phyloP scores from a whole-genome alignment of 75 land plant genomes.

The Ceratopteris richardii region DNA sequence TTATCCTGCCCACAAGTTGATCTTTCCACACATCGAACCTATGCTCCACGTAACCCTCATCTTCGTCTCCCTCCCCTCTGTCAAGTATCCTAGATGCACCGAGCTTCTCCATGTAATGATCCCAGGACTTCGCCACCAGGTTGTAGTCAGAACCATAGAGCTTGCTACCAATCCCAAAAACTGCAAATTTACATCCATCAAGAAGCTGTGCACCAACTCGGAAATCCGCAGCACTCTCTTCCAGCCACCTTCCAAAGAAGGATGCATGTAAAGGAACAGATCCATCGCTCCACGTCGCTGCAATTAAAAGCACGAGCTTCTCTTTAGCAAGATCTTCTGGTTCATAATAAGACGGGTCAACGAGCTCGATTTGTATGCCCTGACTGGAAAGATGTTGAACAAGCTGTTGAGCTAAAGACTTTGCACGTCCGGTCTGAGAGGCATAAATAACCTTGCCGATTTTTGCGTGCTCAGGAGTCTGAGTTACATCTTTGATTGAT shows the following conservation, averaged over 20 bases:
- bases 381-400: too few species aligned
- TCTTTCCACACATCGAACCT: slow-evolving; percentile 53
- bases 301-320: slow-evolving; percentile 54
- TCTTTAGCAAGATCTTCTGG: slow-evolving; percentile 81
- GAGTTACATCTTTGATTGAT: too few species aligned
- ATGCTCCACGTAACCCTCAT: slow-evolving; percentile 53
- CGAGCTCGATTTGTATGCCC: not conserved
- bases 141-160: slow-evolving; percentile 58
- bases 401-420: slow-evolving; percentile 42
- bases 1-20: slow-evolving; percentile 29
- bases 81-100: slow-evolving; percentile 54
- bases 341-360: slow-evolving; percentile 59
- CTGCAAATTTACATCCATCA: slow-evolving; percentile 49
- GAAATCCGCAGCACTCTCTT: slow-evolving; percentile 76
- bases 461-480: not conserved
- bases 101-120: slow-evolving; percentile 37
- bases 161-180: slow-evolving; percentile 83
- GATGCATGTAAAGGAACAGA: slow-evolving; percentile 42
- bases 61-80: slow-evolving; percentile 61
- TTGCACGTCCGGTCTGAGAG: slow-evolving; percentile 71
- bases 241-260: slow-evolving; percentile 66
- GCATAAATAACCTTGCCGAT: slow-evolving; percentile 57
- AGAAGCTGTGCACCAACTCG: slow-evolving; percentile 64
- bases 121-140: slow-evolving; percentile 48
- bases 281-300: slow-evolving; percentile 85